Percentiles rank a stretch among this genome's conserved stretches.
Conservation (phyloP, 1,284 basidiomycete genomes). For the Sanghuangporus sanghuang region DNA sequence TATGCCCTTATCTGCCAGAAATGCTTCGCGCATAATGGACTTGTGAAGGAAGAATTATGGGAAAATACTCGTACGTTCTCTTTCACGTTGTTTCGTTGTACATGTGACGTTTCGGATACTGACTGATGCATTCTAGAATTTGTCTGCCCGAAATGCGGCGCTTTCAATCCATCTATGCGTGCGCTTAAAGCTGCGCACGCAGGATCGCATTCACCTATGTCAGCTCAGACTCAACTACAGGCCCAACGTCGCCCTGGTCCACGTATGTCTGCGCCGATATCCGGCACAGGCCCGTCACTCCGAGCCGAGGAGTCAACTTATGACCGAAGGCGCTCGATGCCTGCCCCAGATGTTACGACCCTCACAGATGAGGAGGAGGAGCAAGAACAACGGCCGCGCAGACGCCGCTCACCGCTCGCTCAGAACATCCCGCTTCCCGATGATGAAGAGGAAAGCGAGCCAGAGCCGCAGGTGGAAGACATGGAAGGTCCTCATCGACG, state of each 20-base stretch:
- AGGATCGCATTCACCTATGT: not conserved
- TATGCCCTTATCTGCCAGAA: conserved; percentile 94
- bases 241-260: conserved; percentile 1
- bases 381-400: not conserved
- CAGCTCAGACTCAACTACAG: not conserved
- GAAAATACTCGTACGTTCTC: conserved; percentile 78
- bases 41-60: conserved; percentile 87
- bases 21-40: conserved; percentile 92
- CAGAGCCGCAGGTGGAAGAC: not conserved
- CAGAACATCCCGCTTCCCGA: not conserved
- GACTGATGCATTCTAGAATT: conserved; percentile 47
- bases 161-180: conserved; percentile 60
- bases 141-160: conserved; percentile 68
- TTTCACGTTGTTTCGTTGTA: conserved; percentile 3
- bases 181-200: conserved; percentile 29
- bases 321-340: conserved; percentile 8
- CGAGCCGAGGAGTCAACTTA: not conserved
- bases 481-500: not conserved
- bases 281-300: not conserved
- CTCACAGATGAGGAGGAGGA: conserved; percentile 3
- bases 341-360: not conserved
- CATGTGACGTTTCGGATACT: not conserved
- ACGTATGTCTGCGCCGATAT: conserved; percentile 8
- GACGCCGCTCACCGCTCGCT: not conserved
- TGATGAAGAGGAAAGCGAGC: conserved; percentile 1